A percentile compares a stretch with the other conserved stretches of the same genome.
These are phyloP conservation scores for Mycena vulgaris DNA, from an alignment of 768 basidiomycete genomes.

Conservation along the genomic window DNA sequence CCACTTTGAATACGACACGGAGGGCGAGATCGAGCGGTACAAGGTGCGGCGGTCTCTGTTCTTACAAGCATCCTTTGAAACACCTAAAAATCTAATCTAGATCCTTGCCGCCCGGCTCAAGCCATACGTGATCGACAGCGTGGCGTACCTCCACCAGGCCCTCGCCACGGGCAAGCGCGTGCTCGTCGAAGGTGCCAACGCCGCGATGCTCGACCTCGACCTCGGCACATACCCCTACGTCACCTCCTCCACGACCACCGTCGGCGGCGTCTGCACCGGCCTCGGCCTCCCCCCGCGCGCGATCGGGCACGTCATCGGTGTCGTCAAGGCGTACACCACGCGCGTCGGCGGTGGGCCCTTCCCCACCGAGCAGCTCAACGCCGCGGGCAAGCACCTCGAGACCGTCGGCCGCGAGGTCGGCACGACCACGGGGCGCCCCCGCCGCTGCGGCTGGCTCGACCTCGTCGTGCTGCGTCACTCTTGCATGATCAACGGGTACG, in stretches of 20 bases:
- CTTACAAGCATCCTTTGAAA: background rate
- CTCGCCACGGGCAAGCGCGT: slow-evolving; percentile 82
- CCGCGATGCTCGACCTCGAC: slow-evolving; percentile 98
- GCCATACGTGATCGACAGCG: slow-evolving; percentile 93
- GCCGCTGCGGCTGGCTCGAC: slow-evolving; percentile 98
- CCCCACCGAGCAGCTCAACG: slow-evolving; percentile 95
- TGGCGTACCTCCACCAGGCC: slow-evolving; percentile 87
- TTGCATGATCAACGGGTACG: slow-evolving; percentile 95
- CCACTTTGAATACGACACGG: slow-evolving; percentile 98
- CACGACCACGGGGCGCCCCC: slow-evolving; percentile 90
- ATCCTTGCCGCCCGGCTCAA: slow-evolving; percentile 85
- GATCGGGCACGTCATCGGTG: slow-evolving; percentile 91
- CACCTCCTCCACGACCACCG: slow-evolving; percentile 92
- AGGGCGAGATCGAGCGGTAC: slow-evolving; percentile 95
- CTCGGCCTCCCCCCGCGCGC: slow-evolving; percentile 95
- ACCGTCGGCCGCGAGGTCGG: slow-evolving; percentile 95
- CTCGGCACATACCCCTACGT: slow-evolving; percentile 99
- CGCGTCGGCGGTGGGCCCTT: slow-evolving; percentile 99
- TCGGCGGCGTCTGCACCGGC: slow-evolving; percentile 97
- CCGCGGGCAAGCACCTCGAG: slow-evolving; percentile 90
- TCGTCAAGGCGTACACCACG: slow-evolving; percentile 98
- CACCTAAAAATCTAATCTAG: slow-evolving; percentile 53
- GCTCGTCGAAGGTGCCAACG: slow-evolving; percentile 98
- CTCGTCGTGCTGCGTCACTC: slow-evolving; percentile 96
- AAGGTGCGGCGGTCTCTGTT: slow-evolving; percentile 64